phyloP scores from a whole-genome alignment of 129 eudicot genomes.

The Cynara cardunculus region DNA sequence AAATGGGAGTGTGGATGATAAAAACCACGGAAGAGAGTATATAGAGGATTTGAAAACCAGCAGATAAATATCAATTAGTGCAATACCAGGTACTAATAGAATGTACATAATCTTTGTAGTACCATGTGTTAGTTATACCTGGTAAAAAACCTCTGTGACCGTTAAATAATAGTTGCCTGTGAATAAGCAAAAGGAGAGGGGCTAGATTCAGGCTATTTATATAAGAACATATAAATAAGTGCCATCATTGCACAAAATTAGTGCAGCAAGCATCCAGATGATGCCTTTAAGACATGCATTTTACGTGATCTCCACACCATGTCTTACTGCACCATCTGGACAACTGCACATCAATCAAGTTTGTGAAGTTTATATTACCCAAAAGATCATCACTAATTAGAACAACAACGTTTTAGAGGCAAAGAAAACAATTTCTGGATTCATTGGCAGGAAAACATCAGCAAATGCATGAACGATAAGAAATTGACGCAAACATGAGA shows the following conservation, averaged over 20 bases:
- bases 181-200: constrained; percentile 8
- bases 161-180: constrained; percentile 24
- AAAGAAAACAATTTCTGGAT: background rate
- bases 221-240: background rate
- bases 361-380: background rate
- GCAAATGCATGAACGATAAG: background rate
- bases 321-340: background rate
- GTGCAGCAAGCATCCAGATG: background rate
- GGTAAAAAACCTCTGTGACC: constrained; percentile 12
- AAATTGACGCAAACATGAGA: background rate
- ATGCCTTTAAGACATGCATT: background rate
- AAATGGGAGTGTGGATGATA: background rate
- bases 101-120: background rate
- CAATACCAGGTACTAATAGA: background rate
- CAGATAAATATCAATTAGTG: background rate
- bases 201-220: constrained; percentile 1
- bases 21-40: background rate
- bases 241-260: background rate
- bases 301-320: background rate
- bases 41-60: background rate
- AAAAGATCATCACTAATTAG: background rate
- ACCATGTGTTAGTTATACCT: constrained; percentile 5
- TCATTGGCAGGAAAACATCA: background rate
- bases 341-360: background rate
- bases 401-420: background rate